Evolutionary conservation across 768 basidiomycete species (phyloP), one percentile per base, ranked within the genome.

Genomic region (Lentinus tigrinus): DNA sequence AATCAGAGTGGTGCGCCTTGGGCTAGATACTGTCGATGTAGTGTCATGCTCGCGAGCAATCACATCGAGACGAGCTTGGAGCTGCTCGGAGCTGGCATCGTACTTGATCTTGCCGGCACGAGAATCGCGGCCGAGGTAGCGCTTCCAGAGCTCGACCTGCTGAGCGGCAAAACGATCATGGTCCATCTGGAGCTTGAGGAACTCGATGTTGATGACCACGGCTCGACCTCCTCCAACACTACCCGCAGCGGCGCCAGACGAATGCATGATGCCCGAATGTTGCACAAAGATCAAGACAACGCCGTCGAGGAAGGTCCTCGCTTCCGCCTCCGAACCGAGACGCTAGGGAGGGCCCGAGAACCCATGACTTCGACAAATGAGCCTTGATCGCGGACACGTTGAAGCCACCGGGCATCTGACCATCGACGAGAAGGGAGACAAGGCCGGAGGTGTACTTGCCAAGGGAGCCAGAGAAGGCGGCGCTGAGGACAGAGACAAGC

Each of bases 351-450:
- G 96, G 77, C 27, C 96, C 97, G n/a, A 98, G 77, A 47, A 97
- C 97, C 95, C 95, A 98, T 24, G 84, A 84, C 80, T 98, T 98
- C 37, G 86, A 83, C 27, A 99, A 81, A 71, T 99, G 82, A 0
- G 83, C 75, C 75, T 97, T 95, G 72, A 95, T 94, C 11, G 92
- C 83, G 7, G 95, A 92, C 19, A 89, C 79, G 65, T 97, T 97
- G 85, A 99, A 99, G 36, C 96, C 96, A 71, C 97, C 97, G 31
- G 97, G 97, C 93, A 99, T 96, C 77, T 99, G 98, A 46, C 87
- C 87, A 57, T 94, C 93, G 51, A 98, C 81, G 70, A 98, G 81
- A 56, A 97, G 92, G 27, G 95, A 93, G 51, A 98, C 81, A 40
- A 99, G 81, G 21, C 94, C 88, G 44, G 84, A 88, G 13, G 91